A percentile compares a stretch with the other conserved stretches of the same genome.
Conservation (phyloP, 495 filamentous ascomycete genomes). For the Penicillium robsamsonii region DNA sequence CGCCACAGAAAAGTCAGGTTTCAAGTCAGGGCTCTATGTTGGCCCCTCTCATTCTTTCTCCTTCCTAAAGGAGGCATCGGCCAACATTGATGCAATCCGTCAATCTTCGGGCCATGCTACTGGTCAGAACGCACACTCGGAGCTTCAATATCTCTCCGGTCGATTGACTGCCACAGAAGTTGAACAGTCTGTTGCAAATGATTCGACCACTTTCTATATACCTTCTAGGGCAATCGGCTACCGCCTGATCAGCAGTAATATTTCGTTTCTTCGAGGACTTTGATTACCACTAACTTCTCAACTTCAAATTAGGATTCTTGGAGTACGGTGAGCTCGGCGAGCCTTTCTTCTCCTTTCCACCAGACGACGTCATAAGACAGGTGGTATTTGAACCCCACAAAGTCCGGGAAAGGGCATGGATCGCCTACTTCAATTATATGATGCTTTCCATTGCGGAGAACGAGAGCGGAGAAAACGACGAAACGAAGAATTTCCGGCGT, state of each 20-base stretch:
- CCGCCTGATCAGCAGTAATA: conserved; percentile 11
- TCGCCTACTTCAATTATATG: conserved; percentile 20
- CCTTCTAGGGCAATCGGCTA: conserved; percentile 13
- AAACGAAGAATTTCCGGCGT: conserved; percentile 6
- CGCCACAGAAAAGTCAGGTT: not conserved
- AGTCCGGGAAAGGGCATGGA: conserved; percentile 14
- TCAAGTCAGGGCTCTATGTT: conserved; percentile 9
- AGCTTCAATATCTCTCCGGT: conserved; percentile 11
- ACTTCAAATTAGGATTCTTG: conserved; percentile 6
- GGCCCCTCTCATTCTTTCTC: conserved; percentile 18
- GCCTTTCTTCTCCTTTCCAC: conserved; percentile 15
- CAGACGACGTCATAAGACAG: conserved; percentile 14
- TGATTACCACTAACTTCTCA: not conserved
- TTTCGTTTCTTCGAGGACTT: not conserved
- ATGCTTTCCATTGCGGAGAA: conserved; percentile 10
- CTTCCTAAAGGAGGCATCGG: conserved; percentile 10
- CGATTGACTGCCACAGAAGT: conserved; percentile 2
- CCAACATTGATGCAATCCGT: conserved; percentile 3
- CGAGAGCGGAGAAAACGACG: conserved; percentile 6
- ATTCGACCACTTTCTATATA: not conserved
- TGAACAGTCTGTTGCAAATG: not conserved
- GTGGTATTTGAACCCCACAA: conserved; percentile 19
- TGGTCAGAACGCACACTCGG: conserved; percentile 10
- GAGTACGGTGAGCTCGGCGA: conserved; percentile 8
- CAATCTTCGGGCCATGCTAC: not conserved